phyloP scores from a whole-genome alignment of 2,329 filamentous ascomycete genomes.

The Orbilia javanica region DNA sequence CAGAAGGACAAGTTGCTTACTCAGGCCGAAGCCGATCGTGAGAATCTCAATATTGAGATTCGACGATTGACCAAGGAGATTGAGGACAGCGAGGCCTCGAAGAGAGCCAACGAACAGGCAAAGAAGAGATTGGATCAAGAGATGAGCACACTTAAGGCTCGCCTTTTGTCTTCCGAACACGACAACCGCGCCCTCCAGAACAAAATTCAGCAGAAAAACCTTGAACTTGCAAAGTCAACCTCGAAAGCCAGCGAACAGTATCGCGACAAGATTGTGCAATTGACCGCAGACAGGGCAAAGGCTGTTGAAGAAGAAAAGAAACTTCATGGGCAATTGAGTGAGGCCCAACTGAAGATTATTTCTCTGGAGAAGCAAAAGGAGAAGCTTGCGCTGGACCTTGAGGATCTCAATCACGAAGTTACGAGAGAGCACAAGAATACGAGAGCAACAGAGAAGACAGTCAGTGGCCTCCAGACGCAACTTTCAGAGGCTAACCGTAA shows the following conservation, averaged over 20 bases:
- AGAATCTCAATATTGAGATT: constrained; percentile 80
- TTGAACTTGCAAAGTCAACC: constrained; percentile 91
- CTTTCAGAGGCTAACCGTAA: constrained; percentile 89
- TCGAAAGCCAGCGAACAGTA: constrained; percentile 88
- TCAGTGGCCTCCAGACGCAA: constrained; percentile 82
- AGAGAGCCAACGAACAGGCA: constrained; percentile 80
- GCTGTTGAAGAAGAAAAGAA: constrained; percentile 85
- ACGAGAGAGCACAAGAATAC: constrained; percentile 89
- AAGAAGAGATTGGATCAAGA: constrained; percentile 81
- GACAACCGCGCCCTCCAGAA: constrained; percentile 95
- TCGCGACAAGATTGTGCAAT: constrained; percentile 78
- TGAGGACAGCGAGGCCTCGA: constrained; percentile 77
- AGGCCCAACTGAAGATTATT: constrained; percentile 83
- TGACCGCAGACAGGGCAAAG: constrained; percentile 86
- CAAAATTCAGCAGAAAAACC: constrained; percentile 95
- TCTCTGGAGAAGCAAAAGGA: constrained; percentile 94
- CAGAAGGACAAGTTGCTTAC: constrained; percentile 80
- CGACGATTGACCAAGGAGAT: constrained; percentile 89
- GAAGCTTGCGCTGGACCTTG: constrained; percentile 86
- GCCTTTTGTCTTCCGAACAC: constrained; percentile 91
- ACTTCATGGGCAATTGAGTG: constrained; percentile 85
- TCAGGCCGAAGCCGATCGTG: constrained; percentile 83
- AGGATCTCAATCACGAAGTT: constrained; percentile 93
- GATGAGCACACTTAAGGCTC: constrained; percentile 88
- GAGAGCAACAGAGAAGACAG: constrained; percentile 88